Evolutionary conservation across 345 rosid genomes (phyloP), one percentile per base, ranked within the genome.

Genomic region (Carallia pectinifolia): DNA sequence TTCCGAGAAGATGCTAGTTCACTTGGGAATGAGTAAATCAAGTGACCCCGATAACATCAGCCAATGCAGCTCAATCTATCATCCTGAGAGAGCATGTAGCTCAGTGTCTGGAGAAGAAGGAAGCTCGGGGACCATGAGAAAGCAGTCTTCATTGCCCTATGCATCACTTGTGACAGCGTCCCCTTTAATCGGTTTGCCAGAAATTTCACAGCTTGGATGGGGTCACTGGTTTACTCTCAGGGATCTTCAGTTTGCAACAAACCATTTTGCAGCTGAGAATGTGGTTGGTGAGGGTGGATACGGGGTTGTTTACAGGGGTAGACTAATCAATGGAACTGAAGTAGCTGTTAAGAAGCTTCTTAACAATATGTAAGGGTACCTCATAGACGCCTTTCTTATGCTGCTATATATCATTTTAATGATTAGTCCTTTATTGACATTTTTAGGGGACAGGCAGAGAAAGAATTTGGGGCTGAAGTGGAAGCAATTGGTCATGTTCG

Each of bases 171-270:
- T 88, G 64, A 86, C 92, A 1, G 92, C 97, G 36, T 95, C 97
- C 63, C 99, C 92, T 62, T 83, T 92, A 78, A 66, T 95, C 76
- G 99, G 97, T 70, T 80, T 95, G 82, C 97, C 99, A 2, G 97
- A 92, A 79, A 64, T 83, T 75, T 92, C 99, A 0, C 99, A 90
- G 73, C 97, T 95, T 77, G 99, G 99, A 53, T 95, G 99, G 99
- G 99, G 99, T 52, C 97, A 95, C 69, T 92, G 97, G 97, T 95
- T 95, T 79, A 95, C 99, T 69, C 97, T 92, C 50, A 82, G 99
- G 80, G 99, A 95, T 81, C 97, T 95, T 65, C 85, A 95, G 79
- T 82, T 85, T 44, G 97, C 99, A 1, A 92, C 99, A 17, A 82
- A 81, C 69, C 89, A 83, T 61, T 95, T 95, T 73, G 70, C 91